Conservation (phyloP, 2,329 filamentous ascomycete species). For the Ophiostoma piceae region DNA sequence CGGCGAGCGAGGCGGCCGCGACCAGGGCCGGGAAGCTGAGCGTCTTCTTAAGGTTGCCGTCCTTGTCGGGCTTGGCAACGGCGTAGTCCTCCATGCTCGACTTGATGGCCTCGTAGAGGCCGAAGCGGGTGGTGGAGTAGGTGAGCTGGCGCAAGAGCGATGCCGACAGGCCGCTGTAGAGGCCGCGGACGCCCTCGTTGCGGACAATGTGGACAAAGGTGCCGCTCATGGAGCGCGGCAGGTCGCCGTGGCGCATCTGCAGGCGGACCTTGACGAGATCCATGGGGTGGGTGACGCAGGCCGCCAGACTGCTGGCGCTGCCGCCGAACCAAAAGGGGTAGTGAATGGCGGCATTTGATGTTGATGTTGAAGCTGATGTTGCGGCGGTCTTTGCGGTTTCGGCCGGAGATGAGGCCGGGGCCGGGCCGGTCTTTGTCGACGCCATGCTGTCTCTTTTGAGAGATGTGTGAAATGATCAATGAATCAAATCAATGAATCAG, state of each 20-base stretch:
- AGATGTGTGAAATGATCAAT: neutral
- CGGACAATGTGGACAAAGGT: constrained; percentile 79
- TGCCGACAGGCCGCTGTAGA: constrained; percentile 89
- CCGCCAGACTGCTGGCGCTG: constrained; percentile 86
- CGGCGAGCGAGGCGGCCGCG: constrained; percentile 74
- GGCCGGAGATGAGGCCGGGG: constrained; percentile 18
- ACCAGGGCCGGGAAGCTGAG: constrained; percentile 69
- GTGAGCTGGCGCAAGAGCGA: constrained; percentile 90
- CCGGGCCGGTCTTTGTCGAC: constrained; percentile 28
- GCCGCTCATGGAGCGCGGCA: constrained; percentile 73
- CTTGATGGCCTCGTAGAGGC: constrained; percentile 93
- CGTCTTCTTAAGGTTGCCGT: constrained; percentile 32
- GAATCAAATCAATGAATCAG: neutral
- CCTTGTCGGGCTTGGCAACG: constrained; percentile 19
- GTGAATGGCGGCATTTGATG: constrained; percentile 33
- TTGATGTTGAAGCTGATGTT: neutral
- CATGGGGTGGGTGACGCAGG: constrained; percentile 85
- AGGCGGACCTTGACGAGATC: constrained; percentile 78
- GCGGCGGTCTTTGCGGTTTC: neutral
- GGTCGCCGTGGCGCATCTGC: constrained; percentile 73
- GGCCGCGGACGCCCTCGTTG: constrained; percentile 67
- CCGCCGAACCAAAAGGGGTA: constrained; percentile 97
- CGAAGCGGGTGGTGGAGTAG: constrained; percentile 94
- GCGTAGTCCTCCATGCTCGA: constrained; percentile 48
- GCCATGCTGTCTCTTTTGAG: neutral